Percentiles rank a stretch among this genome's conserved stretches.
Evolutionary conservation across 2,329 filamentous ascomycete genomes (phyloP).

Genomic region (Epichloe bromicola): DNA sequence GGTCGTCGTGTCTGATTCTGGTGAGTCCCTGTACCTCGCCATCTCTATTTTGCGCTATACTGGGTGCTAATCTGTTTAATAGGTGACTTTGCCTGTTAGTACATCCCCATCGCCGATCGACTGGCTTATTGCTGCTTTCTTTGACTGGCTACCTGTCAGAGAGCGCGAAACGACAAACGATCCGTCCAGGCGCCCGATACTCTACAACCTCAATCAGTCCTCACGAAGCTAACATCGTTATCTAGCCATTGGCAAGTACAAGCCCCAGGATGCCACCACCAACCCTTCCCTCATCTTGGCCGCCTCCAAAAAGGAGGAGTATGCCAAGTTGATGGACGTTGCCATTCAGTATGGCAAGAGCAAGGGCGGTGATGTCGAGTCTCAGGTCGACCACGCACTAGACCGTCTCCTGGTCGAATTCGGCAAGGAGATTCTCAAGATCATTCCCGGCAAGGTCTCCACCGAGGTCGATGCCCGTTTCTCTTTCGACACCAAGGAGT

Average conservation of each 20-base stretch:
- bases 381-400: slow-evolving; percentile 79
- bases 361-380: slow-evolving; percentile 53
- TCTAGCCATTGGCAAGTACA: slow-evolving; percentile 94
- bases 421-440: slow-evolving; percentile 91
- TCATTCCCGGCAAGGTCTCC: slow-evolving; percentile 96
- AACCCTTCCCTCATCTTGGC: slow-evolving; percentile 98
- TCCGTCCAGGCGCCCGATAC: background rate
- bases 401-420: slow-evolving; percentile 96
- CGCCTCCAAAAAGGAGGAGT: slow-evolving; percentile 97
- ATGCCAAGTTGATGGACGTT: slow-evolving; percentile 78
- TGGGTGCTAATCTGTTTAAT: slow-evolving; percentile 17
- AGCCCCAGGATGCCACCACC: slow-evolving; percentile 99
- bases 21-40: slow-evolving; percentile 39
- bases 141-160: background rate
- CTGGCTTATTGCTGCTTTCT: background rate
- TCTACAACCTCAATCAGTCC: background rate
- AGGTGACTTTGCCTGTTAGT: slow-evolving; percentile 71
- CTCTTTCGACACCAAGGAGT: slow-evolving; percentile 89
- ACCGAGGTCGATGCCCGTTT: slow-evolving; percentile 95
- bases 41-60: background rate
- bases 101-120: slow-evolving; percentile 2
- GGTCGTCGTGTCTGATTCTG: slow-evolving; percentile 95
- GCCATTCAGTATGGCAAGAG: slow-evolving; percentile 79
- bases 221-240: slow-evolving; percentile 19
- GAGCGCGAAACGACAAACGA: background rate